Conservation (phyloP, 352 stramenopile genomes). For the Phytophthora litchii region DNA sequence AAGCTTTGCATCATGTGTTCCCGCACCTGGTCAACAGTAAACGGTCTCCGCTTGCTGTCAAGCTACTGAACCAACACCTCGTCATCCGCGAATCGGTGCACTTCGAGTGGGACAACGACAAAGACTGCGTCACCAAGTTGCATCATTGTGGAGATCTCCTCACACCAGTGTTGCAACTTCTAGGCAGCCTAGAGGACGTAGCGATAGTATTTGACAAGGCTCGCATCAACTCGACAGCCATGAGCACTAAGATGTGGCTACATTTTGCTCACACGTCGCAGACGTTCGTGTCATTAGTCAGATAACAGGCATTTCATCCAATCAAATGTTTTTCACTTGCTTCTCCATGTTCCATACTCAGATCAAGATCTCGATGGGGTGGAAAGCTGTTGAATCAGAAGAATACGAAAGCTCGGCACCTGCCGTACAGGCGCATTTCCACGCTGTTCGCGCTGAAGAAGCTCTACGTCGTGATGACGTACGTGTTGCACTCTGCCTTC, state of each 20-base stretch:
- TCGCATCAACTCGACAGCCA: background rate
- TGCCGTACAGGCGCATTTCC: slow-evolving; percentile 83
- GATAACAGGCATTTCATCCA: slow-evolving; percentile 12
- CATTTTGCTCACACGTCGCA: slow-evolving; percentile 28
- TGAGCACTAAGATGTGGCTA: slow-evolving; percentile 2
- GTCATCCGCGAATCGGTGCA: slow-evolving; percentile 1
- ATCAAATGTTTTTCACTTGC: slow-evolving; percentile 1
- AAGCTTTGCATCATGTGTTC: slow-evolving; percentile 9
- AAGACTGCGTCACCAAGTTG: slow-evolving; percentile 1
- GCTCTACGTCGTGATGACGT: slow-evolving; percentile 65
- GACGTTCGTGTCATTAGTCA: background rate
- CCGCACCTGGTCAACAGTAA: background rate
- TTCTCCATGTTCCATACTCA: slow-evolving; percentile 17
- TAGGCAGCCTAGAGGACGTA: slow-evolving; percentile 4
- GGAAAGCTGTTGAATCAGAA: slow-evolving; percentile 66
- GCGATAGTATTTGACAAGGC: slow-evolving; percentile 5
- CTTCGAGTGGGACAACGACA: slow-evolving; percentile 8
- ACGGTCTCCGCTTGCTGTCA: background rate
- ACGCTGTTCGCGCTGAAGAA: slow-evolving; percentile 72
- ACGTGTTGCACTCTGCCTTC: slow-evolving; percentile 17
- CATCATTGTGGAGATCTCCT: slow-evolving; percentile 4
- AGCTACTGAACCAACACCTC: background rate
- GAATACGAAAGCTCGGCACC: slow-evolving; percentile 76
- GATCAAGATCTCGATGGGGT: slow-evolving; percentile 46
- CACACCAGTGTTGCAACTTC: slow-evolving; percentile 1